Evolutionary conservation across 2,329 filamentous ascomycete species (phyloP).

Genomic region (Penicillium sp.): DNA sequence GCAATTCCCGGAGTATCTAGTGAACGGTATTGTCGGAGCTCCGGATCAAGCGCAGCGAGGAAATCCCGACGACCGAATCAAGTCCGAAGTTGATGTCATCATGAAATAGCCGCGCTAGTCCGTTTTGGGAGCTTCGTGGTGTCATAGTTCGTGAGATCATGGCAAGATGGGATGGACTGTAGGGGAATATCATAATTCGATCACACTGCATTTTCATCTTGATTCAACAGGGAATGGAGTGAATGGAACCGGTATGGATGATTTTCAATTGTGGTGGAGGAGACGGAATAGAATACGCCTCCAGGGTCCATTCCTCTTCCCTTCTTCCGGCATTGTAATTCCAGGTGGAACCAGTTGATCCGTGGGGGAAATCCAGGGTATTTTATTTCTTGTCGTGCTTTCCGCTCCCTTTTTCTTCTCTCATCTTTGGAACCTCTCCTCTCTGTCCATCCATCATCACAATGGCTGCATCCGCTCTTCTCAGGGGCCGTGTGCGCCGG

Average conservation of each 20-base stretch:
- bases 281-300: conserved; percentile 5
- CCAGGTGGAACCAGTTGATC: conserved; percentile 2
- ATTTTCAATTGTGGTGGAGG: too few relatives aligned
- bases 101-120: conserved; percentile 1
- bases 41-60: conserved; percentile 6
- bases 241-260: too few relatives aligned
- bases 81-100: conserved; percentile 26
- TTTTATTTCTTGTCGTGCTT: conserved; percentile 1
- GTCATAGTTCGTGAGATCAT: too few relatives aligned
- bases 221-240: too few relatives aligned
- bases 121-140: background rate
- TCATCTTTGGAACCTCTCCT: conserved; percentile 11
- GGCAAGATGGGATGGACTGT: too few relatives aligned
- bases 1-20: too few relatives aligned
- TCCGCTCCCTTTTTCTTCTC: conserved; percentile 3
- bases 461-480: conserved; percentile 61
- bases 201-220: too few relatives aligned
- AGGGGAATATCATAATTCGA: too few relatives aligned
- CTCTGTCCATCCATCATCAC: conserved; percentile 9
- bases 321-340: conserved; percentile 10
- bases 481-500: conserved; percentile 68
- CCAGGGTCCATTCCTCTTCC: conserved; percentile 5
- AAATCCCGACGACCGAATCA: conserved; percentile 20
- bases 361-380: conserved; percentile 2
- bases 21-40: too few relatives aligned